Evolutionary conservation across 306 rosid genomes (phyloP).

Genomic region (Quercus bicolor): DNA sequence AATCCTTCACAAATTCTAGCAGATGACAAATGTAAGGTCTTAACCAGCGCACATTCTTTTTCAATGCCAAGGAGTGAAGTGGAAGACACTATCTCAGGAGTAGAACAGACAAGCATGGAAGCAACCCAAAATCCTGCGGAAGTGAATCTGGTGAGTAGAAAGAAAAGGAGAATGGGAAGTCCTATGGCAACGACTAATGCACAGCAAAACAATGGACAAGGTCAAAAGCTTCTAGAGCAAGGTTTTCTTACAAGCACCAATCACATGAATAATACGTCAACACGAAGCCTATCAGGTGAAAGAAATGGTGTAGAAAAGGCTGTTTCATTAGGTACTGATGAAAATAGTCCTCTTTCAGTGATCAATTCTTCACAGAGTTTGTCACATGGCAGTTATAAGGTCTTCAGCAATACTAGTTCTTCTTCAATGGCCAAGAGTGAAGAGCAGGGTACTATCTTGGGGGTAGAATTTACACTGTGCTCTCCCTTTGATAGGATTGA

Average conservation of each 20-base stretch:
- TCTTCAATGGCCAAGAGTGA: constrained; percentile 24
- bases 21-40: constrained; percentile 1
- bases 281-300: constrained; percentile 9
- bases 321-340: constrained; percentile 6
- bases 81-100: constrained; percentile 9
- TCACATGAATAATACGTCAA: constrained; percentile 12
- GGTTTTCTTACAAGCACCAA: constrained; percentile 13
- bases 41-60: constrained; percentile 4
- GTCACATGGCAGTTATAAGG: constrained; percentile 1
- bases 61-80: constrained; percentile 22
- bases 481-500: constrained; percentile 9
- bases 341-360: background rate
- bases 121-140: constrained; percentile 5
- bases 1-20: background rate
- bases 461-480: constrained; percentile 1
- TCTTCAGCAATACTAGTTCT: constrained; percentile 9
- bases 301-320: background rate
- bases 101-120: constrained; percentile 8
- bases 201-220: constrained; percentile 9
- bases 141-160: constrained; percentile 7
- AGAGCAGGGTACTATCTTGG: constrained; percentile 9
- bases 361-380: background rate
- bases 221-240: constrained; percentile 22
- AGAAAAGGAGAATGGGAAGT: constrained; percentile 18
- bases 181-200: constrained; percentile 15